These are phyloP conservation scores for Aspergillus sp. DNA, from an alignment of 2,329 filamentous ascomycete genomes.

Conservation along the genomic window DNA sequence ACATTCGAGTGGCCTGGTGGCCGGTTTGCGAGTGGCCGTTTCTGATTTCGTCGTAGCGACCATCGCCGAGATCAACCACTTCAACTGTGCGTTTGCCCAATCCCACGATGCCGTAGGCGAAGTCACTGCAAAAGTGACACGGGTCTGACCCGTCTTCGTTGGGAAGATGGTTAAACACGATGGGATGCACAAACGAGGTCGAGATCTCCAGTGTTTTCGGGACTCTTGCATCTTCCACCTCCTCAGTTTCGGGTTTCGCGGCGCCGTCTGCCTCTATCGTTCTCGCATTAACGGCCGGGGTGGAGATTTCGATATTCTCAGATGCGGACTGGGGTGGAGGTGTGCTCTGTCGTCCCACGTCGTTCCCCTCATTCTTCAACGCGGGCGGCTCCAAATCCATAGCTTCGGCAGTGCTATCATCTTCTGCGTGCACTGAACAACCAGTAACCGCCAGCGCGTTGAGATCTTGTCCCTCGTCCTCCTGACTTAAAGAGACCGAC, in stretches of 20 bases:
- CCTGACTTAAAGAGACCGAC: background rate
- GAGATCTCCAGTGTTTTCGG: conserved; percentile 23
- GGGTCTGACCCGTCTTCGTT: conserved; percentile 21
- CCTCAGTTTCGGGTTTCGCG: background rate
- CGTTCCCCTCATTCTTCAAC: no score
- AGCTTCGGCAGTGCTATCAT: no score
- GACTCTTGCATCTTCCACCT: background rate
- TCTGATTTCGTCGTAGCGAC: conserved; percentile 43
- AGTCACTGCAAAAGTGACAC: conserved; percentile 49
- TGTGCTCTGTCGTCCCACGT: no score
- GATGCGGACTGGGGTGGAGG: background rate
- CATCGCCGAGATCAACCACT: conserved; percentile 40
- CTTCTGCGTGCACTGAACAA: no score
- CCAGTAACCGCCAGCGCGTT: no score
- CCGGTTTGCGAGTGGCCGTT: conserved; percentile 42
- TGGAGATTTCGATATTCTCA: background rate
- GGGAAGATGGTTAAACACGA: conserved; percentile 41
- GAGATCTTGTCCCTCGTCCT: background rate
- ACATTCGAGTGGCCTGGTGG: conserved; percentile 43
- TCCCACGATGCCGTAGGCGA: conserved; percentile 47
- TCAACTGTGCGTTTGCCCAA: conserved; percentile 38
- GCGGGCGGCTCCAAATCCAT: no score
- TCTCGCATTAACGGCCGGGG: background rate
- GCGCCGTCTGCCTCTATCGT: no score
- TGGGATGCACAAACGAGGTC: conserved; percentile 47